Base-by-base conservation (phyloP, 179 eudicot species). In the Beta lomatogona region DNA sequence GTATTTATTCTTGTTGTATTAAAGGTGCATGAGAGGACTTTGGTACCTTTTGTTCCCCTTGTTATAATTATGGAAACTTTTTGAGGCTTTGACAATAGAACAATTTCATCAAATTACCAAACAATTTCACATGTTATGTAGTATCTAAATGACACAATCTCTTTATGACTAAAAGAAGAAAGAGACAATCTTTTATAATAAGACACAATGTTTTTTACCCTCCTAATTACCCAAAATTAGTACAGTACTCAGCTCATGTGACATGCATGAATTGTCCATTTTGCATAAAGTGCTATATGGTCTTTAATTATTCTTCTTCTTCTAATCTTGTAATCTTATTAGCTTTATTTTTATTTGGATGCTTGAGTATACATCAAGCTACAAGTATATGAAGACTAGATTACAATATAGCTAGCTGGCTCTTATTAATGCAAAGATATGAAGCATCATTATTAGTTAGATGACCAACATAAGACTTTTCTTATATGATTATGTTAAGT, bases 281-380 rank as follows among this genome's bases (percentile, higher is more conserved):
- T 41, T 57, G 22, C 60, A 73, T 73, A 54, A 78, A 68, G 41
- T 79, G 64, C 53, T 71, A 46, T 25, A 15, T 10, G 31, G 22
- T 58, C 63, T 19, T 73, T 73, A 53, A 73, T 73, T 55, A 73
- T 73, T 73, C 45, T 54, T 73, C 45, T 54, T 66, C 9, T 44
- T 53, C 79, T 81, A 68, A 76, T 58, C 60, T 25, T 52, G 52
- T 52, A 21, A 53, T 80, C 59, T 50, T n/a, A 73, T 50, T n/a
- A 73, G 16, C 63, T 48, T 70, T 58, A 6, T 22, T 53, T 44
- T 57, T 71, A 9, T 18, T 28, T 45, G 57, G 67, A 75, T 52
- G 79, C 79, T 81, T 75, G 79, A 81, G 79, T 28, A 75, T 36
- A 2, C 41, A 36, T 67, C 75, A 81, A 81, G 83, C 65, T 80